Base-by-base conservation (phyloP, 1,139 yeast genomes). In the Sugiyamaella neomexicana region DNA sequence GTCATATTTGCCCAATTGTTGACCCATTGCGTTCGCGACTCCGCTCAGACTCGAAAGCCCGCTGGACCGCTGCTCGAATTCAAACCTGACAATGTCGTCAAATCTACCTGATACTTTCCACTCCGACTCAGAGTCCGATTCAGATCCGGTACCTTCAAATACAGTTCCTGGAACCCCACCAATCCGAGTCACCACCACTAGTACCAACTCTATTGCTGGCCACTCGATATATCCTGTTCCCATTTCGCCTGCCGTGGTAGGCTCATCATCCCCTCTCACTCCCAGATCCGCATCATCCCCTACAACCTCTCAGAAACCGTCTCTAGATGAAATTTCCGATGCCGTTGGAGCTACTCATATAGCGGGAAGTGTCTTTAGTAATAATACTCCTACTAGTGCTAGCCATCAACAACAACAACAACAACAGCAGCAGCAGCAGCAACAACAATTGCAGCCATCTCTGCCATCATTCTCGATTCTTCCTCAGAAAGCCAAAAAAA, bases 41-140 rank as follows among this genome's bases (percentile, higher is more conserved):
- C n/a, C n/a, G n/a, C n/a, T n/a, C n/a, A n/a, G n/a, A n/a, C n/a
- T n/a, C n/a, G n/a, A n/a, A n/a, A n/a, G n/a, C n/a, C n/a, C n/a
- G n/a, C n/a, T n/a, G n/a, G n/a, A n/a, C n/a, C n/a, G n/a, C n/a
- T n/a, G n/a, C n/a, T n/a, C n/a, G n/a, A n/a, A n/a, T n/a, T n/a
- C n/a, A n/a, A n/a, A n/a, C n/a, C n/a, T n/a, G n/a, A 27, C 31
- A n/a, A 42, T 42, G 46, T 42, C 46, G 5, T 42, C 46, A 7
- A 42, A 42, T 29, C 42, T 45, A 10, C 49, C 49, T 4, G 49
- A 45, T 25, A 45, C 49, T 2, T 45, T 45, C 34, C 49, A 45
- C 13, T 34, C 38, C 9, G 46, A 42, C 25, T 29, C 46, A 6
- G 46, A 42, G 20, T 42, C 46, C 2, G 46, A 42, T 12, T 42